Conservation (phyloP, 2,329 filamentous ascomycete species). For the Trichophyton simii region DNA sequence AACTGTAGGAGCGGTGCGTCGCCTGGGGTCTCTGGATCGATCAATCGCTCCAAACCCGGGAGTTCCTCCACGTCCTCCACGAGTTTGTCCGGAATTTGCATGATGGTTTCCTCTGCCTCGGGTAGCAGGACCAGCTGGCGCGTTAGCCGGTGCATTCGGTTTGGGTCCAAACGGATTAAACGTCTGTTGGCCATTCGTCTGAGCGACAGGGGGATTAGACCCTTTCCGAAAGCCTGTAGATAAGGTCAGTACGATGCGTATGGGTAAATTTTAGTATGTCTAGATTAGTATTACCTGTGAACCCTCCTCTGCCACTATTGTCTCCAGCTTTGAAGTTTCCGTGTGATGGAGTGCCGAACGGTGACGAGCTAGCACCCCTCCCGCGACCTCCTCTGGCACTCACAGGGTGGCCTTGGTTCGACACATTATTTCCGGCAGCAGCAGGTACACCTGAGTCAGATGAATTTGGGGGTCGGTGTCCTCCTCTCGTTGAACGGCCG, state of each 20-base stretch:
- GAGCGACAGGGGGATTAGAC: neutral
- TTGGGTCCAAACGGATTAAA: neutral
- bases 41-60: conserved; percentile 8
- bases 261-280: too few relatives aligned
- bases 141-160: neutral
- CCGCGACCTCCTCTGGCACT: neutral
- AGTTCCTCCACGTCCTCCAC: neutral
- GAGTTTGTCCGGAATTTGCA: neutral
- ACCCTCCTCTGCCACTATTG: neutral
- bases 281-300: neutral
- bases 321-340: neutral
- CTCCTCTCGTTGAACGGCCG: neutral
- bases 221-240: neutral
- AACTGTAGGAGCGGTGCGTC: neutral
- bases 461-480: neutral
- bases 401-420: neutral
- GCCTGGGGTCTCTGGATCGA: conserved; percentile 13
- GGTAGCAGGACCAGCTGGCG: neutral
- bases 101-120: neutral
- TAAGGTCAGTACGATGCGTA: neutral
- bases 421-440: neutral
- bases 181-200: neutral
- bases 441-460: neutral
- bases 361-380: neutral
- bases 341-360: neutral